These are phyloP conservation scores for Botrytis porri DNA, from an alignment of 2,329 filamentous ascomycete genomes.

Conservation along the genomic window DNA sequence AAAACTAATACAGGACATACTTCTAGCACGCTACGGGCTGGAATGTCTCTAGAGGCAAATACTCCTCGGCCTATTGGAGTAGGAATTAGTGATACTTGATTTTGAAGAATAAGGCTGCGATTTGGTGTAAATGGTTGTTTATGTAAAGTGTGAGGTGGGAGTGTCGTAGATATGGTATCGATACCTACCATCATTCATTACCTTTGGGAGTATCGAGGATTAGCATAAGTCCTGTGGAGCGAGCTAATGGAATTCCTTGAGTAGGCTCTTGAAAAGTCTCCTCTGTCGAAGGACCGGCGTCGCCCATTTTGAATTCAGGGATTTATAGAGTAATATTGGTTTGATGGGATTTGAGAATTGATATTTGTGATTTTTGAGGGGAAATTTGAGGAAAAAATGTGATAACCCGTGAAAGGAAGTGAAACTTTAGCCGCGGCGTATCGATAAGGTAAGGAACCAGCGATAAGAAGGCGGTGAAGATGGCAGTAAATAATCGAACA, in stretches of 20 bases:
- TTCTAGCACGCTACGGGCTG: slow-evolving; percentile 49
- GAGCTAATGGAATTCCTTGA: slow-evolving; percentile 39
- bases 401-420: neutral
- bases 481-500: slow-evolving; percentile 4
- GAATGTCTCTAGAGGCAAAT: slow-evolving; percentile 47
- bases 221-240: slow-evolving; percentile 44
- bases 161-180: neutral
- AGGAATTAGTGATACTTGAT: neutral
- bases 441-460: neutral
- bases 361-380: neutral
- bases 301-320: neutral
- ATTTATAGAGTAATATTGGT: neutral
- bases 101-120: neutral
- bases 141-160: neutral
- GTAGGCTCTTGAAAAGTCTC: neutral
- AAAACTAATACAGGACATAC: slow-evolving; percentile 52
- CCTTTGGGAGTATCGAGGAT: slow-evolving; percentile 51
- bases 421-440: neutral
- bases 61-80: slow-evolving; percentile 49
- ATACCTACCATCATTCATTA: slow-evolving; percentile 27
- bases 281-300: neutral
- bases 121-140: neutral
- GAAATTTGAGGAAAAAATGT: neutral
- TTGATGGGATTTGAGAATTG: neutral
- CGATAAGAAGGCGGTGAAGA: slow-evolving; percentile 23